Percentiles rank a stretch among this genome's conserved stretches.
phyloP scores from a whole-genome alignment of 441 rosid genomes.

The Bocquillonia castaneifolia region DNA sequence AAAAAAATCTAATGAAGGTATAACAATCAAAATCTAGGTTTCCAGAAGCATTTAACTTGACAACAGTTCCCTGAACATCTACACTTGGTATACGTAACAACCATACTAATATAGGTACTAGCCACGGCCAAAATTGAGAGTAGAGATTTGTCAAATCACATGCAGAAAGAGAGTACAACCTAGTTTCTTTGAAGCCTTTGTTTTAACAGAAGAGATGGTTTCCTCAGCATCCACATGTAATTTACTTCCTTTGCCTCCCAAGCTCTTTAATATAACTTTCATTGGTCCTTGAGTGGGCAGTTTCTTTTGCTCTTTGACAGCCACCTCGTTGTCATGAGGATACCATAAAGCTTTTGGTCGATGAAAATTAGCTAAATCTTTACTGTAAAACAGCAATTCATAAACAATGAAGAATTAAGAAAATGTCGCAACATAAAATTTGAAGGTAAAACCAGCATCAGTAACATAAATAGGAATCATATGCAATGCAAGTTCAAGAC shows the following conservation, averaged over 20 bases:
- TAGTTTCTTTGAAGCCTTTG: conserved; percentile 93
- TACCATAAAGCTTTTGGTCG: conserved; percentile 96
- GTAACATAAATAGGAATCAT: neutral
- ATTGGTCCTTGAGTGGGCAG: conserved; percentile 75
- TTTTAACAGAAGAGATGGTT: conserved; percentile 68
- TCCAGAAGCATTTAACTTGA: neutral
- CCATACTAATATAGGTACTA: neutral
- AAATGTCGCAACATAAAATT: neutral
- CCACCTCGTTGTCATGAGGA: conserved; percentile 95
- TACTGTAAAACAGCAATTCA: conserved; percentile 48
- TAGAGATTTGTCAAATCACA: neutral
- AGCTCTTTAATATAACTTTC: conserved; percentile 87
- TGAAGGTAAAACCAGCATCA: conserved; percentile 9
- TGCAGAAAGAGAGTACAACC: conserved; percentile 47
- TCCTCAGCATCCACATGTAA: conserved; percentile 87
- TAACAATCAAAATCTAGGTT: neutral
- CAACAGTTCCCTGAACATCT: neutral
- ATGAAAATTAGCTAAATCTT: conserved; percentile 92
- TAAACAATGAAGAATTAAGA: conserved; percentile 10
- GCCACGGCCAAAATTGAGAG: neutral
- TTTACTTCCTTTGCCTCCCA: conserved; percentile 97
- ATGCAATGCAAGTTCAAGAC: neutral
- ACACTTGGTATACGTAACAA: conserved; percentile 2
- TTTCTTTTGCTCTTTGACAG: conserved; percentile 84
- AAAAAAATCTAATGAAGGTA: neutral